Evolutionary conservation across 1,284 basidiomycete genomes (phyloP).

Genomic region (Grifola frondosa): DNA sequence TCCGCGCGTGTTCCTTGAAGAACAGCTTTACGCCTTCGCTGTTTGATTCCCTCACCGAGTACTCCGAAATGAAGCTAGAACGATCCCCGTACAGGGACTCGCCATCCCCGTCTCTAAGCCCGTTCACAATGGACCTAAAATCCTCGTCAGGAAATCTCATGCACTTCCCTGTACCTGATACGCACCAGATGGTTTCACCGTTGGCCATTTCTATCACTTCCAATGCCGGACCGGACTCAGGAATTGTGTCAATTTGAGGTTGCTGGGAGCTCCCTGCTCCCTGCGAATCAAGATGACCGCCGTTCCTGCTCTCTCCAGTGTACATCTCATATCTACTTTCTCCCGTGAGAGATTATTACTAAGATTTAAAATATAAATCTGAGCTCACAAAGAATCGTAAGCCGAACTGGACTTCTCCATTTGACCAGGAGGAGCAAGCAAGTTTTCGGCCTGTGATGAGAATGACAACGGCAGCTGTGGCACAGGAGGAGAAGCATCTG

Average conservation of each 20-base stretch:
- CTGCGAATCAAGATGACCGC: constrained; percentile 26
- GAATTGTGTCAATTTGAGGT: constrained; percentile 23
- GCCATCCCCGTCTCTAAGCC: constrained; percentile 72
- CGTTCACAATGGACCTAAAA: constrained; percentile 76
- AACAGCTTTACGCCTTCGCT: constrained; percentile 63
- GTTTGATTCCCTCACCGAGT: constrained; percentile 53
- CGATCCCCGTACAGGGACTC: constrained; percentile 67
- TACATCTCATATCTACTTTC: constrained; percentile 88
- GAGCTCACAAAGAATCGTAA: constrained; percentile 73
- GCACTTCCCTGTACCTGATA: constrained; percentile 13
- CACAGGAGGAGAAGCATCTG: constrained; percentile 64
- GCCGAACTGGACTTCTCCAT: constrained; percentile 64
- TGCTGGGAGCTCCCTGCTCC: constrained; percentile 19
- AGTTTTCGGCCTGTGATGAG: constrained; percentile 46
- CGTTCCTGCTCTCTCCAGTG: constrained; percentile 49
- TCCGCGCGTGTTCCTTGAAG: constrained; percentile 71
- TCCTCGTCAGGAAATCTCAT: constrained; percentile 14
- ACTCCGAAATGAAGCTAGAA: constrained; percentile 72
- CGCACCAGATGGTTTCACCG: constrained; percentile 79
- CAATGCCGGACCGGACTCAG: constrained; percentile 61
- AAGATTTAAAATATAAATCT: background rate
- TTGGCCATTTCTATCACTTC: constrained; percentile 80
- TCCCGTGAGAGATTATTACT: constrained; percentile 10
- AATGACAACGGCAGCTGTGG: constrained; percentile 61
- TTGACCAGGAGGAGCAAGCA: constrained; percentile 38